Conservation (phyloP, 129 eudicot genomes). For the Solidago caesia region DNA sequence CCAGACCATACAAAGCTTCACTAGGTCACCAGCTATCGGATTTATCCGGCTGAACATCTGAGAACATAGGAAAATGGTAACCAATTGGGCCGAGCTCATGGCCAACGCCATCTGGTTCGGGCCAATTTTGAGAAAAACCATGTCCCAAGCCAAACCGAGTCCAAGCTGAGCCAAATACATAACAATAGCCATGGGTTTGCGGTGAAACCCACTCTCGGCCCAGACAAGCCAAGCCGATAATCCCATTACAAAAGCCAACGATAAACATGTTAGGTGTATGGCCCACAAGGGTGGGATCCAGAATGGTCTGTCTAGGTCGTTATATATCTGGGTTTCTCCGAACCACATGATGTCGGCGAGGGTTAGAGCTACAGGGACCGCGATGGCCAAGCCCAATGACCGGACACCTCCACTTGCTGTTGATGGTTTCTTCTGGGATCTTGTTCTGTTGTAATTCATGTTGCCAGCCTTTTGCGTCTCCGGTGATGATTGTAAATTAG, state of each 20-base stretch:
- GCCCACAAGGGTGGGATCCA: slow-evolving; percentile 81
- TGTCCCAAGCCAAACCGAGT: slow-evolving; percentile 67
- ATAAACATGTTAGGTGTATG: slow-evolving; percentile 51
- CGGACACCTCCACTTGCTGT: slow-evolving; percentile 67
- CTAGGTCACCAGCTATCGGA: slow-evolving; percentile 79
- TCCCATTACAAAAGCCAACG: slow-evolving; percentile 52
- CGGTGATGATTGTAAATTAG: not conserved
- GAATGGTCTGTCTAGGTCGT: slow-evolving; percentile 37
- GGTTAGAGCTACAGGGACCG: slow-evolving; percentile 58
- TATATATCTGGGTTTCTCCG: slow-evolving; percentile 36
- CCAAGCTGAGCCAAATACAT: slow-evolving; percentile 59
- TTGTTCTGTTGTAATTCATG: slow-evolving; percentile 27
- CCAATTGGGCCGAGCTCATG: slow-evolving; percentile 47
- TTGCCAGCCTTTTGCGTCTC: slow-evolving; percentile 5
- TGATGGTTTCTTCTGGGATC: slow-evolving; percentile 36
- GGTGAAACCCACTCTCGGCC: slow-evolving; percentile 92
- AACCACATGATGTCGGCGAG: slow-evolving; percentile 41
- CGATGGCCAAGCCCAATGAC: slow-evolving; percentile 59
- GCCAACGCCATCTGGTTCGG: slow-evolving; percentile 49
- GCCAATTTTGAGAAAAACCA: slow-evolving; percentile 51
- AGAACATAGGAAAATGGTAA: slow-evolving; percentile 42
- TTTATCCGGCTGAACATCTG: slow-evolving; percentile 51
- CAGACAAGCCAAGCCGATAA: slow-evolving; percentile 86
- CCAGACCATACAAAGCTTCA: slow-evolving; percentile 76
- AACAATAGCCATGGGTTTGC: slow-evolving; percentile 48